Evolutionary conservation across 1,284 basidiomycete species (phyloP), one percentile per base, ranked within the genome.

Genomic region (Waitea zeae): DNA sequence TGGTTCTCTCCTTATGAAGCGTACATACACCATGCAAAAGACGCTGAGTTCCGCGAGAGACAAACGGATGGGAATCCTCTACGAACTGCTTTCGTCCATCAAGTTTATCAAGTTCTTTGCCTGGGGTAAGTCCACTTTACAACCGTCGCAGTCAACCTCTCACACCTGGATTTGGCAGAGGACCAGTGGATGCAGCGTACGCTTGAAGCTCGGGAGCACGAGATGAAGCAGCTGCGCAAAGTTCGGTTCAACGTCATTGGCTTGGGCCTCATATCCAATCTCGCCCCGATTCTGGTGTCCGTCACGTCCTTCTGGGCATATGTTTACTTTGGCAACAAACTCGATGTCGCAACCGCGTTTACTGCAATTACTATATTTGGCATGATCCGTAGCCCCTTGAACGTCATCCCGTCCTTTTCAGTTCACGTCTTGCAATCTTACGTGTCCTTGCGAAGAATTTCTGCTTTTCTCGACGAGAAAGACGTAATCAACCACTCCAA

Each of bases 391-490:
- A 58, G 62, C 17, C 84, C 84, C 1, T 54, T 84, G 31, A 80
- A 77, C 44, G 59, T 74, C 19, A 67, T 84, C 29, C 81, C 80
- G 0, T 53, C 65, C 1, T 79, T 66, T 59, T 67, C 78, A 34
- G 67, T 78, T 2, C 61, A 70, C 36, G 53, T 76, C 27, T 53
- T 78, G 1, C 69, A 87, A 66, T 67, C 80, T 0, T 62, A 70
- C 15, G 81, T 93, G 3, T 71, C 82, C 0, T 50, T 92, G 17
- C 67, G 83, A 34, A 79, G 89, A 33, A 83, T 93, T 38, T 64
- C 81, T 18, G 72, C 69, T 1, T 93, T 80, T 52, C 64, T 93
- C 7, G 63, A 65, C 4, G 87, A 92, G 51, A 82, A 84, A 30
- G 89, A 92, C 34, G 54, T 59, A n/a, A 7, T 26, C 22, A 26